Base-by-base conservation (phyloP, 305 asterid species). In the Ilex paraguariensis region DNA sequence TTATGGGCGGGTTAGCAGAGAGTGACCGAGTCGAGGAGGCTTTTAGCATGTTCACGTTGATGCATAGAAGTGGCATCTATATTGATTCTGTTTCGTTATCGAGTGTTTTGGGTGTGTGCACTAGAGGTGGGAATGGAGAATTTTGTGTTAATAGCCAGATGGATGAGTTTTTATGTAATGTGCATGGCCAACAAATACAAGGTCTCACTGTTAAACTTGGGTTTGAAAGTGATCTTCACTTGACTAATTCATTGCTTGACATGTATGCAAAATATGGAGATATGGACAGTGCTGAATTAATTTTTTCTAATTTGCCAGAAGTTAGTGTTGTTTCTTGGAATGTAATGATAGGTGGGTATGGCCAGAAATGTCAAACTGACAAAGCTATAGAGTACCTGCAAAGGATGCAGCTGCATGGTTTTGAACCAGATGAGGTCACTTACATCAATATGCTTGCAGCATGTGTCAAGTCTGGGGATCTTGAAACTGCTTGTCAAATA, bases 241-340 rank as follows among this genome's bases (percentile, higher is more conserved):
- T 85, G 56, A 79, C 73, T 76, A 90, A 90, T 60, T 87, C 97
- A 30, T 81, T 87, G 73, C 90, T 90, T 42, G 89, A 87, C 77
- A 72, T 83, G 88, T 90, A 87, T 65, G 86, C 83, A 13, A 90
- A 85, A 64, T 73, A 68, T 13, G 85, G 85, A 33, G 70, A 66
- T 57, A 81, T 90, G 95, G 87, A 77, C 54, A 61, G 66, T 73
- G 88, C 95, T 40, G 87, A 84, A 70, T 69, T 55, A 45, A 60
- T 85, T 68, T 83, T 90, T 77, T 65, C 77, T 54, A 70, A 61
- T 64, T 72, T 87, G 73, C 57, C 66, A 2, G 81, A 85, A 68
- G 82, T 80, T 62, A 85, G 83, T 72, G 81, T 80, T 50, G 88
- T 87, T 72, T 87, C 92, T 6, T 90, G 95, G 97, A 90, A 90